phyloP scores from a whole-genome alignment of 2,329 filamentous ascomycete genomes.

The Xylariaceae sp. region DNA sequence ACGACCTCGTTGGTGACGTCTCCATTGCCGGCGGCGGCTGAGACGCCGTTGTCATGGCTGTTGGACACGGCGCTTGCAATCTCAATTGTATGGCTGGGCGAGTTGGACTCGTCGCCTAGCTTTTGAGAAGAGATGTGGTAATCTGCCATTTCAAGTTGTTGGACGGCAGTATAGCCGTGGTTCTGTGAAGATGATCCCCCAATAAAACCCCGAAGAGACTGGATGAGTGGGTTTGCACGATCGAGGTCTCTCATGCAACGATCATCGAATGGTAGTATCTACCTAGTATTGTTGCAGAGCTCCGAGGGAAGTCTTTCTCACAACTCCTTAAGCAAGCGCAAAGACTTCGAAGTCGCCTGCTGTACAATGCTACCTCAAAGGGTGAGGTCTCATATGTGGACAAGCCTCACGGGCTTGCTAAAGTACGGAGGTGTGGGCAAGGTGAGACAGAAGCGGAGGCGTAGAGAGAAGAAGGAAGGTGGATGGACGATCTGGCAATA shows the following conservation, averaged over 20 bases:
- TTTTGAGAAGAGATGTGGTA: slow-evolving; percentile 29
- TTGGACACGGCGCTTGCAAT: slow-evolving; percentile 28
- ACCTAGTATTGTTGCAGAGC: not conserved
- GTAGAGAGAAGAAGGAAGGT: not conserved
- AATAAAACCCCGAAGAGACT: slow-evolving; percentile 19
- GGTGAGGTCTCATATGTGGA: slow-evolving; percentile 1
- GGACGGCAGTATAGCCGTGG: slow-evolving; percentile 29
- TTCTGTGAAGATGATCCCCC: slow-evolving; percentile 14
- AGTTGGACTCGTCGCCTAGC: slow-evolving; percentile 30
- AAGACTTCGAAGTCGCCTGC: slow-evolving; percentile 71
- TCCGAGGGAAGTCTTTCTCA: slow-evolving; percentile 59
- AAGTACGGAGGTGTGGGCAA: slow-evolving; percentile 2
- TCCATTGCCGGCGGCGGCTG: not conserved
- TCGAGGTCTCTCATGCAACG: slow-evolving; percentile 28
- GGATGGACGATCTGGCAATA: not conserved
- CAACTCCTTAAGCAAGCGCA: slow-evolving; percentile 65
- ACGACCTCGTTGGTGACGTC: slow-evolving; percentile 47
- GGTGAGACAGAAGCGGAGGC: slow-evolving; percentile 3
- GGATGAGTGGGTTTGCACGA: slow-evolving; percentile 15
- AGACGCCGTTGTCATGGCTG: slow-evolving; percentile 17
- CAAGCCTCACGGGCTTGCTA: slow-evolving; percentile 7
- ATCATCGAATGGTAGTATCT: not conserved
- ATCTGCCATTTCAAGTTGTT: slow-evolving; percentile 40
- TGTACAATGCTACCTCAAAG: slow-evolving; percentile 35
- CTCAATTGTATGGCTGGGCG: slow-evolving; percentile 36